Percentiles rank a stretch among this genome's conserved stretches.
Conservation (phyloP, 495 filamentous ascomycete species). For the Physcia stellaris region DNA sequence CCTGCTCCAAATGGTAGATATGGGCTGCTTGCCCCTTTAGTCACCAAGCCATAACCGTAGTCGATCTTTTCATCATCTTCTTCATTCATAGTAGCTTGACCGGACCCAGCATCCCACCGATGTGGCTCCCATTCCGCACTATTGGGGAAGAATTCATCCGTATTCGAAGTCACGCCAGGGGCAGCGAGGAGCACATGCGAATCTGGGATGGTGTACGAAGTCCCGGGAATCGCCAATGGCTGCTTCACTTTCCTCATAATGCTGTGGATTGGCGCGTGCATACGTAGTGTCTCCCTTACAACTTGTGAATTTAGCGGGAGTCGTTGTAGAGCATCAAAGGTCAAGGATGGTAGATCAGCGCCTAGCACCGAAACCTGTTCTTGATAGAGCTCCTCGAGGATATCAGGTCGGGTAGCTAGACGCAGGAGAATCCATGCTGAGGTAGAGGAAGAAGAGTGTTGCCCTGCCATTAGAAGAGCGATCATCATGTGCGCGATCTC, state of each 20-base stretch:
- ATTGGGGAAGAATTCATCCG: slow-evolving; percentile 65
- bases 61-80: slow-evolving; percentile 64
- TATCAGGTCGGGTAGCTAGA: slow-evolving; percentile 55
- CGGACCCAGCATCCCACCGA: slow-evolving; percentile 55
- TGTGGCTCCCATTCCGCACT: slow-evolving; percentile 73
- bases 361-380: slow-evolving; percentile 57
- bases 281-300: slow-evolving; percentile 67
- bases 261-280: slow-evolving; percentile 75
- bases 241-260: slow-evolving; percentile 77
- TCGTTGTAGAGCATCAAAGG: slow-evolving; percentile 54
- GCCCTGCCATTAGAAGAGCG: slow-evolving; percentile 75
- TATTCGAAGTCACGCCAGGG: slow-evolving; percentile 63
- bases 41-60: slow-evolving; percentile 84
- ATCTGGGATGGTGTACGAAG: slow-evolving; percentile 62
- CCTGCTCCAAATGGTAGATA: slow-evolving; percentile 97
- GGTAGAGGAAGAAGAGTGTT: slow-evolving; percentile 75
- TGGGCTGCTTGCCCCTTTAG: slow-evolving; percentile 72
- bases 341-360: slow-evolving; percentile 43
- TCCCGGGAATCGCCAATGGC: slow-evolving; percentile 64
- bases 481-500: slow-evolving; percentile 89
- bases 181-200: slow-evolving; percentile 70
- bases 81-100: background rate
- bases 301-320: slow-evolving; percentile 55
- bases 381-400: slow-evolving; percentile 61
- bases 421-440: slow-evolving; percentile 72